Evolutionary conservation across 768 basidiomycete species (phyloP), one percentile per base, ranked within the genome.

Genomic region (Panus rudis): DNA sequence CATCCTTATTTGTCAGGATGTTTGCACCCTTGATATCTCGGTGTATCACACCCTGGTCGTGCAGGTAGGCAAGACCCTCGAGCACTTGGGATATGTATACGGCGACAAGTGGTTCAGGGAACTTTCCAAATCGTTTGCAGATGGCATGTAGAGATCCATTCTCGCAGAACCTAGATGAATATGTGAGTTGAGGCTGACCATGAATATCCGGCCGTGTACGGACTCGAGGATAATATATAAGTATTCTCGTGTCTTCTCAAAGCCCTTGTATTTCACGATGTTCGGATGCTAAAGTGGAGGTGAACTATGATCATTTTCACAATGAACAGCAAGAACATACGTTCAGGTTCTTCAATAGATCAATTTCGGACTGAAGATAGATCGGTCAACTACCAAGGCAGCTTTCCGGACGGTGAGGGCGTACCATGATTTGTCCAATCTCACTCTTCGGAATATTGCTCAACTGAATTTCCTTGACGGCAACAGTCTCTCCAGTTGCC

Each of bases 21-120:
- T 99, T 99, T 12, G 96, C 94, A 26, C 96, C 96, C 62, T 99
- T 99, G 70, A 99, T 98, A 56, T 99, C 96, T 24, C 96, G 77
- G 62, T 99, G 96, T 54, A 99, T 97, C 48, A 99, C 96, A 71
- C 96, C 96, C 69, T 98, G 94, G 52, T 98, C 94, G 58, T 99
- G 96, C 16, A 99, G 79, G 61, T 99, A 99, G 37, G 93, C 84
- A 25, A 99, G 73, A 1, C 96, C 96, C 55, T 94, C 88, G 23
- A 99, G 74, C 19, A 97, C 90, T 65, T 99, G 96, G 33, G 87
- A 89, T 53, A 97, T 90, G 67, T 97, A 98, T 13, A 97, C 89
- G 0, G 89, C 92, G 21, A 98, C 94, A 16, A 99, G 80, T 52
- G 79, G 87, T 62, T 99, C 96, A 1, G 96, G 96, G 59, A 99